A percentile compares a stretch with the other conserved stretches of the same genome.
phyloP scores from a whole-genome alignment of 331 rosid species.

The Arachis monticola region DNA sequence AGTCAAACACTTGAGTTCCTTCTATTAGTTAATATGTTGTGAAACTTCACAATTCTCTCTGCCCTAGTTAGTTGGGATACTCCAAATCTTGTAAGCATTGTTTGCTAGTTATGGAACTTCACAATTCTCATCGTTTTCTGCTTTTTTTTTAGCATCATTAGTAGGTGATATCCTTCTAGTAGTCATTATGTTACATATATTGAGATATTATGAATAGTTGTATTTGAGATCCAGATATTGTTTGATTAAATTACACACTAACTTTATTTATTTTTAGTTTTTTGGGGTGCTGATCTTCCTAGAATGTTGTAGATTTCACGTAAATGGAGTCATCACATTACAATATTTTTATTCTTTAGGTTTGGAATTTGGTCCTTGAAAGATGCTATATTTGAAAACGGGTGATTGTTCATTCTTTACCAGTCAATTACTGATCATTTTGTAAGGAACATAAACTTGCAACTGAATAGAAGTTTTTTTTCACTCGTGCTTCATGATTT shows the following conservation, averaged over 20 bases:
- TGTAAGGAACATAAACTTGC: slow-evolving; percentile 17
- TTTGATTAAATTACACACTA: slow-evolving; percentile 9
- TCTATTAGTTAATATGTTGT: no score
- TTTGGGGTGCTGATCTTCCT: no score
- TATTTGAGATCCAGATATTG: slow-evolving; percentile 22
- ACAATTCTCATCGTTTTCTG: slow-evolving; percentile 23
- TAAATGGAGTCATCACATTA: no score
- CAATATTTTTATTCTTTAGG: no score
- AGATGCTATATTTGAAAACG: slow-evolving; percentile 74
- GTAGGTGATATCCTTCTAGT: slow-evolving; percentile 2
- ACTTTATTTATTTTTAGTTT: neutral
- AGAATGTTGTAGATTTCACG: no score
- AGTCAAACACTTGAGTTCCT: no score
- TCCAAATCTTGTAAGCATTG: slow-evolving; percentile 83
- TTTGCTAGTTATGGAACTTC: slow-evolving; percentile 24
- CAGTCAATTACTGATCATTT: slow-evolving; percentile 32
- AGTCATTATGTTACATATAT: slow-evolving; percentile 1
- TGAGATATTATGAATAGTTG: neutral
- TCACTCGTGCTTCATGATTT: slow-evolving; percentile 37
- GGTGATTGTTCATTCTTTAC: slow-evolving; percentile 56
- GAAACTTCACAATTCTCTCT: slow-evolving; percentile 66
- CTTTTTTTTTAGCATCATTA: slow-evolving; percentile 19
- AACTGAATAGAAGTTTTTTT: slow-evolving; percentile 8
- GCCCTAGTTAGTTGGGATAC: slow-evolving; percentile 96
- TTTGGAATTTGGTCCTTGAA: slow-evolving; percentile 94